Base-by-base conservation (phyloP, 2,329 filamentous ascomycete species). In the Arthrobotrys pseudoclavata region DNA sequence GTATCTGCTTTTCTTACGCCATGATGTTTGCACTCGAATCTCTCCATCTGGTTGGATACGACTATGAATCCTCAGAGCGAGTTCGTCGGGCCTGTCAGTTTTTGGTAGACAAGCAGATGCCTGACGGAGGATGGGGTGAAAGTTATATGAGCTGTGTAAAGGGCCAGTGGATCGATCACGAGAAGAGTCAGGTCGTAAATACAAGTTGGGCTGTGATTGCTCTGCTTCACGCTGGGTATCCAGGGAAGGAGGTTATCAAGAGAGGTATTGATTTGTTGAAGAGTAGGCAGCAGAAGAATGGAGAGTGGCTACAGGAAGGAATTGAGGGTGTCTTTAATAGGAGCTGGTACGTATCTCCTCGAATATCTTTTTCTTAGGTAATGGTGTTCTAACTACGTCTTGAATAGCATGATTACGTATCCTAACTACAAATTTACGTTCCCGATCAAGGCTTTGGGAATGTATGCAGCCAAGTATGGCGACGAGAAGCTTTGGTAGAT, bases 271-370 rank as follows among this genome's bases (percentile, higher is more conserved):
- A 88, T 40, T 86, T 99, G 81, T 88, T 99, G 79, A 95, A 97
- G 90, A 85, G 87, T 31, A 88, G 95, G 60, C 96, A 99, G 85
- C 91, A 93, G 84, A 83, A 86, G 1, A 97, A 97, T 82, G 96
- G 96, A 37, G 94, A 97, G 85, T 99, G 96, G 96, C 83, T 92
- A 80, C 94, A 97, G 83, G 96, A 98, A 84, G 91, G 92, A 0
- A 98, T 99, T 81, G 96, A 99, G 84, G 96, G 96, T 1, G 96
- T 99, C 10, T 99, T 99, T 85, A 99, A 99, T 85, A 97, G 97
- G 86, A 96, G 91, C 82, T 98, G 95, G 89, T 91, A 83, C 85
- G 88, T 87, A 42, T 34, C 37, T n/a, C 10, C 45, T 15, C 34
- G 34, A n/a, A 67, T 22, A 37, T 24, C 13, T 9, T 20, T 20